Conservation (phyloP, 225 moss, liverwort and hornwort genomes). For the Straminergon stramineum region DNA sequence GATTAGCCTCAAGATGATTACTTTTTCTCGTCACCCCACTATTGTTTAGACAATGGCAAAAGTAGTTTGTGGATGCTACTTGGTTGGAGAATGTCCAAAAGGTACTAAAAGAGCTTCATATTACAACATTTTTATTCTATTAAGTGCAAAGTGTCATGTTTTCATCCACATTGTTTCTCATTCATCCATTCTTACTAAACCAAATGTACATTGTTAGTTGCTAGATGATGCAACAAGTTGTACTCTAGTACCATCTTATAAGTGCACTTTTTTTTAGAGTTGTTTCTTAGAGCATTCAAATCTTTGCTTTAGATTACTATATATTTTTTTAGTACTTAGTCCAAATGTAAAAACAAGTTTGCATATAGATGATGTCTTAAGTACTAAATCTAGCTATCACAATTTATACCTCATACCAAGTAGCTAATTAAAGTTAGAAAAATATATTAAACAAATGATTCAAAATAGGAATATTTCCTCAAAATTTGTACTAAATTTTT, state of each 20-base stretch:
- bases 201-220: too few species aligned
- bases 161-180: too few species aligned
- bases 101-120: too few species aligned
- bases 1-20: background rate
- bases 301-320: background rate
- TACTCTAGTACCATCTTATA: background rate
- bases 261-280: background rate
- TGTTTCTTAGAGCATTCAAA: background rate
- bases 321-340: background rate
- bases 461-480: background rate
- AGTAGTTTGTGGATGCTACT: background rate
- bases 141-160: background rate
- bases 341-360: too few species aligned
- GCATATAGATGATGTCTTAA: background rate
- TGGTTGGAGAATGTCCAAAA: too few species aligned
- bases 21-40: background rate
- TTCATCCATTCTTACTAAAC: too few species aligned
- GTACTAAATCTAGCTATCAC: rapidly evolving
- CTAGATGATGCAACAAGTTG: background rate
- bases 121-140: too few species aligned
- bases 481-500: background rate
- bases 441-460: background rate
- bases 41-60: background rate
- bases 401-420: background rate
- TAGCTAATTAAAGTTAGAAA: background rate